Conservation (phyloP, 768 basidiomycete genomes). For the Saitozyma podzolica region DNA sequence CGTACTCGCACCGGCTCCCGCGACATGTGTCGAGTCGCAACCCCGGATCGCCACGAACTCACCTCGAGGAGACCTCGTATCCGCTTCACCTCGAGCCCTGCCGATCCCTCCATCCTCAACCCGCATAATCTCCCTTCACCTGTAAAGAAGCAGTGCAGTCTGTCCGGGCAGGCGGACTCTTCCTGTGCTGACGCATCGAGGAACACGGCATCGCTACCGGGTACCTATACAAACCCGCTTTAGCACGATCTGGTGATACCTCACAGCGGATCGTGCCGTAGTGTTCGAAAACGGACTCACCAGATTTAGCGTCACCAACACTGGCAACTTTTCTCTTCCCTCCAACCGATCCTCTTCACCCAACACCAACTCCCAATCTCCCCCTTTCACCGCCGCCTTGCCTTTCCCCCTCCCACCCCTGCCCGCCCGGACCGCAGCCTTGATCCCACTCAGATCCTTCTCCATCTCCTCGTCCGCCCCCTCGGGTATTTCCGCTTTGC, state of each 20-base stretch:
- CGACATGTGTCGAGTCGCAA: too few relatives aligned
- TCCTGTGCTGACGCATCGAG: conserved; percentile 47
- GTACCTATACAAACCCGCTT: conserved; percentile 28
- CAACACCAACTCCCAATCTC: conserved; percentile 51
- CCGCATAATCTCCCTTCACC: conserved; percentile 38
- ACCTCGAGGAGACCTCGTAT: conserved; percentile 38
- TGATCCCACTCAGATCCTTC: conserved; percentile 47
- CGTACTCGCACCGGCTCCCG: too few relatives aligned
- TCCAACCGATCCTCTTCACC: conserved; percentile 32
- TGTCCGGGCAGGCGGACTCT: conserved; percentile 49
- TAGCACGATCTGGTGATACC: background rate
- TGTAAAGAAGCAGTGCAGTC: conserved; percentile 43
- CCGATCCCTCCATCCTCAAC: conserved; percentile 44
- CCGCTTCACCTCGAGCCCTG: conserved; percentile 31
- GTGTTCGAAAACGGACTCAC: conserved; percentile 26
- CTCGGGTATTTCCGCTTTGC: conserved; percentile 7
- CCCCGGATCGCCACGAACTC: background rate
- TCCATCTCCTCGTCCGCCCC: conserved; percentile 19
- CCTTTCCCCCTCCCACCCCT: conserved; percentile 28
- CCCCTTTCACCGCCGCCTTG: conserved; percentile 25
- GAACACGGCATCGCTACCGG: conserved; percentile 33
- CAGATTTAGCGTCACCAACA: conserved; percentile 45
- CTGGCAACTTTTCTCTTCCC: conserved; percentile 38
- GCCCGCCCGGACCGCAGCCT: conserved; percentile 43
- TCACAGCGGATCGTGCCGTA: background rate